Conservation (phyloP, 139 green algal species). For the Picochlorum sp. region DNA sequence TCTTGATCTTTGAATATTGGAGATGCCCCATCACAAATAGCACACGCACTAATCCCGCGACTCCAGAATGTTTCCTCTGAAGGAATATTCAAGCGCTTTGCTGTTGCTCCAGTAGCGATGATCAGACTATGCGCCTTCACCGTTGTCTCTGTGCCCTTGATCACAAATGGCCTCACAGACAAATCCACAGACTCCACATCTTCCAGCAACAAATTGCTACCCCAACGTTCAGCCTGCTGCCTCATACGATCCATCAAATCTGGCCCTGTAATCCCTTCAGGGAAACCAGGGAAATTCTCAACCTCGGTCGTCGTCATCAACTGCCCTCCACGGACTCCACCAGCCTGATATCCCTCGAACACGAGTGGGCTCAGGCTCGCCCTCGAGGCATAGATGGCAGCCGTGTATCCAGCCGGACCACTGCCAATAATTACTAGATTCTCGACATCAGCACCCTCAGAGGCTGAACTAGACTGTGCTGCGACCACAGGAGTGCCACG, state of each 20-base stretch:
- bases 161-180: slow-evolving; percentile 58
- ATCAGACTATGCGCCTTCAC: slow-evolving; percentile 79
- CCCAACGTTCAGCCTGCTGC: slow-evolving; percentile 92
- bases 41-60: slow-evolving; percentile 67
- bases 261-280: slow-evolving; percentile 91
- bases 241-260: slow-evolving; percentile 97
- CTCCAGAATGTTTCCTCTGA: slow-evolving; percentile 85
- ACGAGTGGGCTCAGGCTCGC: slow-evolving; percentile 89
- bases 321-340: slow-evolving; percentile 84
- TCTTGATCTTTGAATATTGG: slow-evolving; percentile 72
- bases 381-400: slow-evolving; percentile 85
- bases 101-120: slow-evolving; percentile 92
- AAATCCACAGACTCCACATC: slow-evolving; percentile 91
- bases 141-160: slow-evolving; percentile 59
- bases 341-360: slow-evolving; percentile 84
- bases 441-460: slow-evolving; percentile 17
- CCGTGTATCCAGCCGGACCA: slow-evolving; percentile 79
- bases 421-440: slow-evolving; percentile 81
- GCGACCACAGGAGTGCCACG: no score
- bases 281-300: slow-evolving; percentile 92
- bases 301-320: slow-evolving; percentile 95
- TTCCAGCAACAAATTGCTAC: slow-evolving; percentile 79
- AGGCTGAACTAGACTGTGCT: no score
- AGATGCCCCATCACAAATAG: slow-evolving; percentile 69
- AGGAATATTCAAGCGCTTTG: slow-evolving; percentile 76